phyloP scores from a whole-genome alignment of 1,284 basidiomycete genomes.

The Tilletia caries region DNA sequence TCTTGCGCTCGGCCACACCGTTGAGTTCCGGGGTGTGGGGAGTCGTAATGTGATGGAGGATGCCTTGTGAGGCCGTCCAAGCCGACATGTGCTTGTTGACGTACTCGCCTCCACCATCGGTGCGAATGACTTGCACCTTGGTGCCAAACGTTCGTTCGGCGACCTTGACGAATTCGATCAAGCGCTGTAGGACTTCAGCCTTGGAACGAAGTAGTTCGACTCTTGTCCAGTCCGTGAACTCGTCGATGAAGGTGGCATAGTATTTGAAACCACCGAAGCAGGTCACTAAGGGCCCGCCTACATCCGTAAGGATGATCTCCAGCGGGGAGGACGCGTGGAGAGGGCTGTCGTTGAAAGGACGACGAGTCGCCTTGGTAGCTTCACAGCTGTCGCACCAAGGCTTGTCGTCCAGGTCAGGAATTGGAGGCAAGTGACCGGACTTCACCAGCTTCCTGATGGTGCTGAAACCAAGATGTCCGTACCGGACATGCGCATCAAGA shows the following conservation, averaged over 20 bases:
- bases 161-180: neutral
- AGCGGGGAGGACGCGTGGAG: neutral
- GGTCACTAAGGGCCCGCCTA: neutral
- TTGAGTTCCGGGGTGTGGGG: no score
- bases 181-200: neutral
- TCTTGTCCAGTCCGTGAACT: neutral
- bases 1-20: no score
- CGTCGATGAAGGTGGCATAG: neutral
- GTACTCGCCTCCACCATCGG: no score
- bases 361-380: neutral
- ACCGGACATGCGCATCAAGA: neutral
- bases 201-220: neutral
- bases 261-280: neutral
- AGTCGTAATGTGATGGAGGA: no score
- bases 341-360: neutral
- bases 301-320: neutral
- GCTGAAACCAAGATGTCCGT: neutral
- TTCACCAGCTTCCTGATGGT: neutral
- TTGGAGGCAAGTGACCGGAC: neutral
- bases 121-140: neutral
- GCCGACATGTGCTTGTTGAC: no score
- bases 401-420: neutral
- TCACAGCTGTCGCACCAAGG: neutral
- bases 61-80: no score
- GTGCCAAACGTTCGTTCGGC: neutral